Base-by-base conservation (phyloP, 352 stramenopile genomes). In the Phytopythium kandeliae region DNA sequence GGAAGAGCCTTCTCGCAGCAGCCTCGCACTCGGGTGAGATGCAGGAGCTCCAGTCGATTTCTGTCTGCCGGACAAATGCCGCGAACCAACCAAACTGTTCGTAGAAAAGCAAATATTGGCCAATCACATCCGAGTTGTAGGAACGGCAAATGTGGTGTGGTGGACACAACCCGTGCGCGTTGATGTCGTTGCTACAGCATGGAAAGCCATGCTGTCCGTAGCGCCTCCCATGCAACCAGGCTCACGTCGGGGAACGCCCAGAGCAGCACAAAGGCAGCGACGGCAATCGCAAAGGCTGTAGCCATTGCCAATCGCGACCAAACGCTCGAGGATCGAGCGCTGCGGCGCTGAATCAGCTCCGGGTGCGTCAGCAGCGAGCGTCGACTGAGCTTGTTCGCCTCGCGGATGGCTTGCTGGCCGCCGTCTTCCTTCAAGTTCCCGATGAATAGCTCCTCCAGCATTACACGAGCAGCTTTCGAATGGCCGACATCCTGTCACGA, bases 371-470 rank as follows among this genome's bases (percentile, higher is more conserved):
- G 51, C 48, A 72, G 54, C 34, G 66, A 67, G 12, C 61, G 52
- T 22, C 66, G 58, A 21, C 65, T 55, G 15, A 62, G 44, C 28
- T 63, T 65, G 25, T 52, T 46, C 19, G 56, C 51, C 21, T 64
- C 66, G 0, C 51, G 37, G 2, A 33, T 10, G 2, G 44, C 48
- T 3, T 50, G 52, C 40, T 55, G 48, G 6, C 59, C 43, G n/a
- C 44, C 28, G 24, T 67, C 62, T 22, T 70, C 55, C 19, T 63
- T 67, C 31, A 97, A 69, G 22, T 77, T 68, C 21, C 89, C 89
- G 54, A 98, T 86, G 34, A 86, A 79, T 52, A 97, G 85, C 47
- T 97, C 86, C 28, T 83, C 67, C 44, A 98, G 69, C 69, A 96
- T 90, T 22, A 88, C 67, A 40, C 79, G 69, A 3, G 93, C 93